Evolutionary conservation across 1,284 basidiomycete species (phyloP), one percentile per base, ranked within the genome.

Genomic region (Boletus sp.): DNA sequence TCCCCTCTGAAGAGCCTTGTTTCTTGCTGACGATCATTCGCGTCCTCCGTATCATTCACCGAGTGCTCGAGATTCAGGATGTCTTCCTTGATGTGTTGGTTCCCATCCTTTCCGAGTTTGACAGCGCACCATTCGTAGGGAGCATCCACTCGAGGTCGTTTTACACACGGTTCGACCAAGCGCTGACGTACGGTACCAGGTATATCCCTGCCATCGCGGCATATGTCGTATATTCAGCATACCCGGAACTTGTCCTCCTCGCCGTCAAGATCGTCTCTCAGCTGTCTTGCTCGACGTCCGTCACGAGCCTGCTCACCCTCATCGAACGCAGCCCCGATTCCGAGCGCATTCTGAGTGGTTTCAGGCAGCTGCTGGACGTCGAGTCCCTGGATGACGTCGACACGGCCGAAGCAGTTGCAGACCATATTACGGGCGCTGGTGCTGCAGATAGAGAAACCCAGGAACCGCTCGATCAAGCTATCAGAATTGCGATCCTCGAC

Each of bases 41-140:
- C 14, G 81, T 91, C 4, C 72, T 99, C 36, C 77, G 93, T 51
- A 93, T 96, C 56, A 76, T 93, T 23, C 80, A 86, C 55, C 82
- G 92, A 2, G 80, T 91, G 0, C 72, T 97, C 46, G 88, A 91
- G 48, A 76, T 94, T 26, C 94, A 98, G 65, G 84, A 90, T 44
- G 78, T 91, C 44, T 98, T 95, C 72, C 74, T 94, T 38, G 92
- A 97, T 51, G 82, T 94, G 14, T 79, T 97, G 38, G 72, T 96
- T 10, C 91, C 94, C 3, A 70, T 88, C 4, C 76, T 95, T 6
- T 70, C 80, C 8, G 84, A 92, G 42, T 70, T 83, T 43, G 78
- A 81, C 50, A 77, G 75, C 49, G 63, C 78, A 0, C 66, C 78
- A 0, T 67, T 82, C 27, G 68, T 81, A 20, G 80, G 78, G 22